phyloP scores from a whole-genome alignment of 768 basidiomycete genomes.

The Dacryopinax primogenitus region DNA sequence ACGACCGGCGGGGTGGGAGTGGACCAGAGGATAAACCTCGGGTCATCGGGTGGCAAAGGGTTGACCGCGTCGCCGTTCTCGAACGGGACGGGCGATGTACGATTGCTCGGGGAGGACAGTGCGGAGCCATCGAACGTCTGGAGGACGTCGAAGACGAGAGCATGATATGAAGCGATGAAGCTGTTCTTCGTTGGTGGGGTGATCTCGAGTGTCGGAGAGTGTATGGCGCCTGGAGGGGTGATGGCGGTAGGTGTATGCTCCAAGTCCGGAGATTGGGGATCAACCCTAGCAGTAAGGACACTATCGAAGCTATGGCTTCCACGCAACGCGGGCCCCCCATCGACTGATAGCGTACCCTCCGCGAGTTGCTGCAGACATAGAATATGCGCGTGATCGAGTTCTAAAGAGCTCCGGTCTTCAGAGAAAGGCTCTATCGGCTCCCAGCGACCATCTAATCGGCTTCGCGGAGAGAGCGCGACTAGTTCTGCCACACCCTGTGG shows the following conservation, averaged over 20 bases:
- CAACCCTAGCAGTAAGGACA: background rate
- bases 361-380: background rate
- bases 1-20: slow-evolving; percentile 18
- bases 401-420: background rate
- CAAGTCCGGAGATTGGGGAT: background rate
- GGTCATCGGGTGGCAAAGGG: slow-evolving; percentile 57
- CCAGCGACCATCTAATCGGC: background rate
- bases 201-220: background rate
- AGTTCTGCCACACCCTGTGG: background rate
- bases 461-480: background rate
- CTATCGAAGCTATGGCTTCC: slow-evolving; percentile 6
- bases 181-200: background rate
- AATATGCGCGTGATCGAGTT: background rate
- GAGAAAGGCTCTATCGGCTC: background rate
- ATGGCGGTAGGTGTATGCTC: background rate
- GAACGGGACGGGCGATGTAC: background rate
- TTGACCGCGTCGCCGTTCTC: slow-evolving; percentile 34
- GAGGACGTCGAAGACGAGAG: slow-evolving; percentile 65
- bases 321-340: background rate
- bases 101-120: slow-evolving; percentile 32
- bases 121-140: slow-evolving; percentile 68
- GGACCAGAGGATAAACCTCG: slow-evolving; percentile 77
- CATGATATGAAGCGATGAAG: slow-evolving; percentile 35
- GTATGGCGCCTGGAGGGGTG: background rate
- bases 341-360: background rate